Evolutionary conservation across 495 filamentous ascomycete genomes (phyloP), one percentile per base, ranked within the genome.

Genomic region (Cladorrhinum samala): DNA sequence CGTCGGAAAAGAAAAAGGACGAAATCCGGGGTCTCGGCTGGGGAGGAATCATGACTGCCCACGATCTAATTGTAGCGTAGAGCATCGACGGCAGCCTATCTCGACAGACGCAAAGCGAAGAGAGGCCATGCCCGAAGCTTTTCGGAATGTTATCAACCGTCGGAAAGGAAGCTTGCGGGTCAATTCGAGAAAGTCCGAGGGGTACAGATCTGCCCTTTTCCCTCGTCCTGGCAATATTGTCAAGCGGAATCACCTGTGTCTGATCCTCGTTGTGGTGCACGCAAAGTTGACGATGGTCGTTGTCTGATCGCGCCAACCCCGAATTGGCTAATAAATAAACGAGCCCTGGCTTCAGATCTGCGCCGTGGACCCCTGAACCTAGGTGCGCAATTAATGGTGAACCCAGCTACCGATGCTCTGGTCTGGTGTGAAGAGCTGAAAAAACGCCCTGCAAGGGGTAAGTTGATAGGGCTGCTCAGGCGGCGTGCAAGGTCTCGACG

Each of bases 331-430:
- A 23, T n/a, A 27, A 25, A 6, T 27, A 47, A 23, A 30, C 17
- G 20, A 25, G 17, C 16, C 23, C 45, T 47, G 13, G 27, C 27
- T 5, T 33, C 6, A 33, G 27, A 33, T 33, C 27, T 33, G 11
- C 27, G 11, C 27, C 11, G 11, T 33, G 5, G 23, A 47, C 16
- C 45, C 23, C 24, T 20, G 45, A 23, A 47, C 20, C n/a, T 47
- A 47, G 45, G 45, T 47, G 45, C 45, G 45, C 45, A 47, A 47
- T 47, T 47, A 47, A 47, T 47, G 45, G 45, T 9, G 45, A 23
- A n/a, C 17, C 30, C 24, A 47, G 45, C 24, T 47, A 30, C 45
- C 45, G 24, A 47, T 25, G 45, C 45, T 47, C 23, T 23, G 45
- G 24, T 21, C 17, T 19, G 19, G 45, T 8, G 14, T 47, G 11